These are phyloP conservation scores for Piloderma croceum DNA, from an alignment of 768 basidiomycete genomes.

Conservation along the genomic window DNA sequence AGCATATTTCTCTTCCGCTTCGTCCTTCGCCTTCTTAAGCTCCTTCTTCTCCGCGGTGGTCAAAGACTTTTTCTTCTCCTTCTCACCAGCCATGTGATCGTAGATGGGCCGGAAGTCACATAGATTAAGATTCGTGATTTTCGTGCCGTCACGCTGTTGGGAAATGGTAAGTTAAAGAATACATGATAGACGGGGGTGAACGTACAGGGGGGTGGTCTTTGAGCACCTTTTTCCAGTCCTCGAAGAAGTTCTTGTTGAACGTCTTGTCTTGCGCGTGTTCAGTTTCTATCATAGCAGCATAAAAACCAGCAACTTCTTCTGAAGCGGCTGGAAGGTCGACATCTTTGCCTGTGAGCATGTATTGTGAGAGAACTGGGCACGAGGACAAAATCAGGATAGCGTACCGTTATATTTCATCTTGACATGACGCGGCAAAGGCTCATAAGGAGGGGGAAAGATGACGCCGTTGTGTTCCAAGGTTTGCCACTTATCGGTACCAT, in stretches of 20 bases:
- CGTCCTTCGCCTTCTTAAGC: conserved; percentile 79
- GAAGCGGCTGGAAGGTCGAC: conserved; percentile 78
- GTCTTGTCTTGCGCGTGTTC: conserved; percentile 84
- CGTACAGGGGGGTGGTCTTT: conserved; percentile 80
- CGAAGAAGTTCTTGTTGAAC: conserved; percentile 95
- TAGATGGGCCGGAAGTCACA: conserved; percentile 97
- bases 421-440: conserved; percentile 71
- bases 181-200: conserved; percentile 13
- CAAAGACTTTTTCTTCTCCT: conserved; percentile 87
- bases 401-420: conserved; percentile 95
- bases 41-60: conserved; percentile 86
- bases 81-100: conserved; percentile 87
- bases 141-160: conserved; percentile 59
- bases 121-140: conserved; percentile 66
- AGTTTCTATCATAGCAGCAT: conserved; percentile 85
- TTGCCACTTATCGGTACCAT: conserved; percentile 83
- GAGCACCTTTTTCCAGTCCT: conserved; percentile 77
- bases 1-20: conserved; percentile 77
- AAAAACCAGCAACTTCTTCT: conserved; percentile 97
- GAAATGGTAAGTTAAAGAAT: conserved; percentile 4
- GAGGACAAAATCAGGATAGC: conserved; percentile 17
- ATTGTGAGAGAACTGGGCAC: background rate
- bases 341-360: conserved; percentile 52
- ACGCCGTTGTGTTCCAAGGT: conserved; percentile 95
- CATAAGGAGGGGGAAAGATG: conserved; percentile 92